These are phyloP conservation scores for Lecanicillium sp. DNA, from an alignment of 2,329 filamentous ascomycete species.

Conservation along the genomic window DNA sequence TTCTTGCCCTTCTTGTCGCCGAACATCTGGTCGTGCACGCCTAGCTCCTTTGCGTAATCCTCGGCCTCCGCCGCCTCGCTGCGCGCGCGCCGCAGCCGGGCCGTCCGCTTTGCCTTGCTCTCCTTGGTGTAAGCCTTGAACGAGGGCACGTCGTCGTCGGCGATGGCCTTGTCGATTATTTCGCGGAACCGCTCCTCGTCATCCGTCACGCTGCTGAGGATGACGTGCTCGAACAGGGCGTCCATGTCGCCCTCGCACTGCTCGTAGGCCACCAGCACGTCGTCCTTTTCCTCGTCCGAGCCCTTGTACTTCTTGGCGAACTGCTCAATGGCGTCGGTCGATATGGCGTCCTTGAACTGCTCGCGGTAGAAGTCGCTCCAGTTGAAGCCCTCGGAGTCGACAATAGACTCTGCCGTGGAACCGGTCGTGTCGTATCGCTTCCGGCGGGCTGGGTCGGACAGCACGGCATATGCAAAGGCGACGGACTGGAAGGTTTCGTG, in stretches of 20 bases:
- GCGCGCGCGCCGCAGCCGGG: slow-evolving; percentile 54
- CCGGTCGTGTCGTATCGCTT: slow-evolving; percentile 86
- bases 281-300: slow-evolving; percentile 76
- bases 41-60: slow-evolving; percentile 67
- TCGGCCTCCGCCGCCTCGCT: slow-evolving; percentile 68
- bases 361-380: slow-evolving; percentile 87
- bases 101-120: slow-evolving; percentile 55
- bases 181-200: slow-evolving; percentile 80
- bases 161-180: slow-evolving; percentile 78
- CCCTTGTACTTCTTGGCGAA: slow-evolving; percentile 76
- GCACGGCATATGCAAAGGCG: slow-evolving; percentile 88
- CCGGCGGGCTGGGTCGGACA: slow-evolving; percentile 75
- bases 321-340: slow-evolving; percentile 64
- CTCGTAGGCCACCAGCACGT: slow-evolving; percentile 72
- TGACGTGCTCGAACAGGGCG: slow-evolving; percentile 71
- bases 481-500: slow-evolving; percentile 82
- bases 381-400: slow-evolving; percentile 74
- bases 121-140: slow-evolving; percentile 70
- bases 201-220: slow-evolving; percentile 75
- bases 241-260: slow-evolving; percentile 69
- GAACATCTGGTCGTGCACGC: slow-evolving; percentile 65
- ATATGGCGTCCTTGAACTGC: slow-evolving; percentile 74
- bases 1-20: slow-evolving; percentile 42
- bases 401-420: slow-evolving; percentile 76
- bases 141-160: slow-evolving; percentile 56